Evolutionary conservation across 1,284 basidiomycete species (phyloP).

Genomic region (Pholiota adiposa): DNA sequence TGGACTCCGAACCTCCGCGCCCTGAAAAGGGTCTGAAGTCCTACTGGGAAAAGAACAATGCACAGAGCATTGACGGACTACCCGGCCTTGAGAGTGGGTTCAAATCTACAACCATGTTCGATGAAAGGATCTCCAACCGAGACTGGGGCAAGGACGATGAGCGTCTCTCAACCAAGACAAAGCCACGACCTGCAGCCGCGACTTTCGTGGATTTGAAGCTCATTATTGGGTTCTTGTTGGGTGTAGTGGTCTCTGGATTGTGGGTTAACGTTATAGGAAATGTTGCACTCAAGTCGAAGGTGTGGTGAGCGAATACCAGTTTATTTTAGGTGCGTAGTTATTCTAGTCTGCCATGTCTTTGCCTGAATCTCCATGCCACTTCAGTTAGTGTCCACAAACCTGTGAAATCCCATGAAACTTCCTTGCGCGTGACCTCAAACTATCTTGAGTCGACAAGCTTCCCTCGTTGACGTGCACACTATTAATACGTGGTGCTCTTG

Average conservation of each 20-base stretch:
- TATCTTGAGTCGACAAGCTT: neutral
- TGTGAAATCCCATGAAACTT: neutral
- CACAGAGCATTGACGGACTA: constrained; percentile 54
- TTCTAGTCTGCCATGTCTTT: neutral
- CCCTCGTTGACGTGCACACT: neutral
- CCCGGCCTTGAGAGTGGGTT: constrained; percentile 37
- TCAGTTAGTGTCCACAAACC: neutral
- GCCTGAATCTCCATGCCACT: neutral
- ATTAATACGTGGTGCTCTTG: neutral
- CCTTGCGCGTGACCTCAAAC: neutral
- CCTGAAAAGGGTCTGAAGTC: constrained; percentile 40
- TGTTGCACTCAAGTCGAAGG: neutral
- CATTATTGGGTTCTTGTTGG: constrained; percentile 13
- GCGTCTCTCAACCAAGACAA: neutral
- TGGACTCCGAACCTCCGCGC: constrained; percentile 5
- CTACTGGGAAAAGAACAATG: constrained; percentile 52
- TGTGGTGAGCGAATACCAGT: neutral
- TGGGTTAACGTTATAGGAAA: constrained; percentile 2
- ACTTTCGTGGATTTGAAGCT: constrained; percentile 14
- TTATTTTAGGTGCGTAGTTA: neutral
- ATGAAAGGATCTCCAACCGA: constrained; percentile 4
- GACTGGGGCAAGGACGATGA: constrained; percentile 20
- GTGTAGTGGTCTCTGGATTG: constrained; percentile 4
- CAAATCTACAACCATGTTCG: constrained; percentile 25
- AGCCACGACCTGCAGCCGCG: neutral